Evolutionary conservation across 1,139 yeast genomes (phyloP).

Genomic region (Arxiozyma slooffiae): DNA sequence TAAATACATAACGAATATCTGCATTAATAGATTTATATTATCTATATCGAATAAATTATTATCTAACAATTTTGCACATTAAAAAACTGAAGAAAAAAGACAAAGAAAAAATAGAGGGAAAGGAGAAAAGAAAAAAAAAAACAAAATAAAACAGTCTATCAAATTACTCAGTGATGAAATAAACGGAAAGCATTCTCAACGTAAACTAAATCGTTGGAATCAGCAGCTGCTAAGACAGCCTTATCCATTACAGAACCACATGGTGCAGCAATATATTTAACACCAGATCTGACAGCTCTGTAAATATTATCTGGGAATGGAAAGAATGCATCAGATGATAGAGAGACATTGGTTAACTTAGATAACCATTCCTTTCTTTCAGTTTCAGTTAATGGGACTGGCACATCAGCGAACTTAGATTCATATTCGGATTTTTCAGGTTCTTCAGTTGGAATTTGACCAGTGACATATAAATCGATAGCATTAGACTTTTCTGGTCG

Average conservation of each 20-base stretch:
- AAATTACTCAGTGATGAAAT: slow-evolving; percentile 70
- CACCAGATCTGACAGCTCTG: slow-evolving; percentile 96
- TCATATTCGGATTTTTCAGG: slow-evolving; percentile 92
- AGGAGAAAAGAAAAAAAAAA: neutral
- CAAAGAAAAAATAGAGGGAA: neutral
- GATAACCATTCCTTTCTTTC: slow-evolving; percentile 84
- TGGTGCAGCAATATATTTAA: slow-evolving; percentile 91
- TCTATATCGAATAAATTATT: neutral
- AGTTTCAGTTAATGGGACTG: slow-evolving; percentile 67
- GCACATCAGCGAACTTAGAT: slow-evolving; percentile 73
- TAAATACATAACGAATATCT: neutral
- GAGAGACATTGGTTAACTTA: slow-evolving; percentile 73
- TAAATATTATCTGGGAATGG: slow-evolving; percentile 99
- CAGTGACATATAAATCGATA: slow-evolving; percentile 83
- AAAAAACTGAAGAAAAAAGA: neutral
- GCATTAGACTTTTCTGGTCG: slow-evolving; percentile 98
- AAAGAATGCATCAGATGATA: slow-evolving; percentile 97
- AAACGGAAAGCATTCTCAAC: slow-evolving; percentile 93
- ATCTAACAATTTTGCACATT: neutral
- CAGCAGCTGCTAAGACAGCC: slow-evolving; percentile 93
- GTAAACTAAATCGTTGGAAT: slow-evolving; percentile 74
- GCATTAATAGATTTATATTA: neutral
- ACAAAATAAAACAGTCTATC: too few relatives aligned
- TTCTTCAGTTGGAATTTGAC: slow-evolving; percentile 82
- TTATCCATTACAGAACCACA: slow-evolving; percentile 96